Evolutionary conservation across 495 filamentous ascomycete species (phyloP).

Genomic region (Ramalina peruviana): DNA sequence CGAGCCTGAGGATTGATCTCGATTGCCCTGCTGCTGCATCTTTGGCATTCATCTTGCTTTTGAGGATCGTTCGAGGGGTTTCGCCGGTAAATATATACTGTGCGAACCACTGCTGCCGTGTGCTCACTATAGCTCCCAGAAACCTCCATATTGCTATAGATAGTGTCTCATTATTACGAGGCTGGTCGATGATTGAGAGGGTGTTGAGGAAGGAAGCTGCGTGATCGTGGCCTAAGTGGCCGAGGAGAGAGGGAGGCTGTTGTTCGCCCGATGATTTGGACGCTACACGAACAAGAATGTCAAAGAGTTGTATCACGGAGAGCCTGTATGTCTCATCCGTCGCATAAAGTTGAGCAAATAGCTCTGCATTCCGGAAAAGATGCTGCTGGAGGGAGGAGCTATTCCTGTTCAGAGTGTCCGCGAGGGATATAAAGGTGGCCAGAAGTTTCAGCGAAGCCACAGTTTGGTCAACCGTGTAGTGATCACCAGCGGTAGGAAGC

Average conservation of each 20-base stretch:
- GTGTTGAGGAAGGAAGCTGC: slow-evolving; percentile 72
- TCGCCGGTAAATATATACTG: slow-evolving; percentile 83
- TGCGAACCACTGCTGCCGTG: slow-evolving; percentile 88
- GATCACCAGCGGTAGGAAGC: slow-evolving; percentile 43
- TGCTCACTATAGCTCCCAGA: slow-evolving; percentile 74
- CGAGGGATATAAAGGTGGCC: slow-evolving; percentile 52
- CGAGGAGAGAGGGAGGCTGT: slow-evolving; percentile 81
- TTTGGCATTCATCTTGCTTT: slow-evolving; percentile 32
- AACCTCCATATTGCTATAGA: slow-evolving; percentile 67
- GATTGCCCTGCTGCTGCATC: slow-evolving; percentile 28
- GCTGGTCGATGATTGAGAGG: slow-evolving; percentile 63
- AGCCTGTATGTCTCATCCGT: slow-evolving; percentile 50
- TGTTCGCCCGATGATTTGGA: slow-evolving; percentile 33
- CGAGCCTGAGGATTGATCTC: slow-evolving; percentile 57
- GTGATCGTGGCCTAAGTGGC: slow-evolving; percentile 68
- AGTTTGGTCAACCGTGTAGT: slow-evolving; percentile 47
- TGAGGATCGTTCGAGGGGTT: slow-evolving; percentile 59
- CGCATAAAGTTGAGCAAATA: slow-evolving; percentile 66
- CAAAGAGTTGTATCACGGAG: slow-evolving; percentile 53
- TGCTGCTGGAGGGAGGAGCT: slow-evolving; percentile 57
- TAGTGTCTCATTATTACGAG: slow-evolving; percentile 45
- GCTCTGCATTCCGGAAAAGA: slow-evolving; percentile 61
- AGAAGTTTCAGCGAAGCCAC: slow-evolving; percentile 49
- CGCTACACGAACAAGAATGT: slow-evolving; percentile 57
- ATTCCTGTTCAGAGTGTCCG: slow-evolving; percentile 45